Percentiles rank a stretch among this genome's conserved stretches.
Conservation (phyloP, 768 basidiomycete species). For the Rhizopogon sp. region DNA sequence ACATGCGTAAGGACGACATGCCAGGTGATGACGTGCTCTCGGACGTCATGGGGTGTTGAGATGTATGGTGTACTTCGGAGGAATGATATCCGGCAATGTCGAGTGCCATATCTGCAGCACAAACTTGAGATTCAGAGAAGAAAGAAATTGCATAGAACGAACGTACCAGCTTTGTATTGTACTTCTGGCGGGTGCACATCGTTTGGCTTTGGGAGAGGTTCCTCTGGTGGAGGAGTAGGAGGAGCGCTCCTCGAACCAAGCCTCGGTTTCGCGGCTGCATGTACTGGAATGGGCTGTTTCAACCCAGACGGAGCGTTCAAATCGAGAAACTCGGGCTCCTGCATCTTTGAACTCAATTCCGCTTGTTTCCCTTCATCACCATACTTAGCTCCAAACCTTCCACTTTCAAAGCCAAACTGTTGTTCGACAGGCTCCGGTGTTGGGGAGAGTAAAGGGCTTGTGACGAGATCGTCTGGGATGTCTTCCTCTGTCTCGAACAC, state of each 20-base stretch:
- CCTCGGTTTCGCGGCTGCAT: constrained; percentile 11
- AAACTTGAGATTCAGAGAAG: constrained; percentile 2
- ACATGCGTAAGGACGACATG: constrained; percentile 36
- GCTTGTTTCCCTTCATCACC: constrained; percentile 14
- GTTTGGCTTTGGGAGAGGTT: constrained; percentile 37
- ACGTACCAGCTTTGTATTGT: constrained; percentile 54
- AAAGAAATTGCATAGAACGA: neutral
- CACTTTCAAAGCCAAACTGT: constrained; percentile 25
- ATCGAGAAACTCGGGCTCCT: constrained; percentile 83
- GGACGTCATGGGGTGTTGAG: too few relatives aligned
- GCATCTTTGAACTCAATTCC: constrained; percentile 14
- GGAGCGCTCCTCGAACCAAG: constrained; percentile 9
- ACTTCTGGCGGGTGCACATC: constrained; percentile 47
- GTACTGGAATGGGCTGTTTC: constrained; percentile 9
- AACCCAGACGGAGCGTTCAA: constrained; percentile 46
- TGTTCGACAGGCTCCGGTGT: constrained; percentile 37
- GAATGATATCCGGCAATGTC: constrained; percentile 82
- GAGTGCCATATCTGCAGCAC: constrained; percentile 59
- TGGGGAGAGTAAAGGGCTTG: constrained; percentile 81
- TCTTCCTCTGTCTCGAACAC: constrained; percentile 96
- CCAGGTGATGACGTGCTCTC: constrained; percentile 12
- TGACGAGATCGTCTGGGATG: constrained; percentile 89
- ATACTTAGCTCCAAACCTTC: constrained; percentile 38
- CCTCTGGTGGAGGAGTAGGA: constrained; percentile 33
- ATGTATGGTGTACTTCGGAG: constrained; percentile 18